A percentile compares a stretch with the other conserved stretches of the same genome.
Evolutionary conservation across 1,139 yeast genomes (phyloP).

Genomic region (Yamadazyma sp.): DNA sequence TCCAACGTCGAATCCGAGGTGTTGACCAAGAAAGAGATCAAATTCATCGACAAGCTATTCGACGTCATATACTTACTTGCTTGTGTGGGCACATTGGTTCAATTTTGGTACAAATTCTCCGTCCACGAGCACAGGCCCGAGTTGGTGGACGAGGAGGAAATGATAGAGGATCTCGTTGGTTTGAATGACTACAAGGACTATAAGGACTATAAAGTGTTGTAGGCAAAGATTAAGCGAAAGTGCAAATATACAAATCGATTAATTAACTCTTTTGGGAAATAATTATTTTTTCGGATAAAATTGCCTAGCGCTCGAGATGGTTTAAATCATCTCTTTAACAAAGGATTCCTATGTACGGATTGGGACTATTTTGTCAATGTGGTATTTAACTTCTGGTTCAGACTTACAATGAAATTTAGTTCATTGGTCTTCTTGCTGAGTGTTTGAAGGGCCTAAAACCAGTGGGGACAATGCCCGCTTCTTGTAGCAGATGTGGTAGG

Average conservation of each 20-base stretch:
- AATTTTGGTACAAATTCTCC: conserved; percentile 30
- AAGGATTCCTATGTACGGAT: too few species aligned
- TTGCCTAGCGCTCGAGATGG: background rate
- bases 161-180: conserved; percentile 7
- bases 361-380: too few species aligned
- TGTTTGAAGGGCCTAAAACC: too few species aligned
- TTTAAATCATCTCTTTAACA: too few species aligned
- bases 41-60: conserved; percentile 75
- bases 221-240: background rate
- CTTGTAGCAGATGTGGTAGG: too few species aligned
- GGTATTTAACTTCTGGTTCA: too few species aligned
- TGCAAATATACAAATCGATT: background rate
- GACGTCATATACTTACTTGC: conserved; percentile 69
- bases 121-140: conserved; percentile 22
- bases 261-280: background rate
- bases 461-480: too few species aligned
- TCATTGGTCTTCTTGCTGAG: too few species aligned
- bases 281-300: background rate
- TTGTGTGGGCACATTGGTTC: conserved; percentile 51
- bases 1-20: conserved; percentile 23
- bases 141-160: conserved; percentile 29
- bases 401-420: too few species aligned
- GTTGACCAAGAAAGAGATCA: conserved; percentile 40
- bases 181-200: too few species aligned
- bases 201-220: conserved; percentile 4